phyloP scores from a whole-genome alignment of 345 rosid species.

The Adansonia digitata region DNA sequence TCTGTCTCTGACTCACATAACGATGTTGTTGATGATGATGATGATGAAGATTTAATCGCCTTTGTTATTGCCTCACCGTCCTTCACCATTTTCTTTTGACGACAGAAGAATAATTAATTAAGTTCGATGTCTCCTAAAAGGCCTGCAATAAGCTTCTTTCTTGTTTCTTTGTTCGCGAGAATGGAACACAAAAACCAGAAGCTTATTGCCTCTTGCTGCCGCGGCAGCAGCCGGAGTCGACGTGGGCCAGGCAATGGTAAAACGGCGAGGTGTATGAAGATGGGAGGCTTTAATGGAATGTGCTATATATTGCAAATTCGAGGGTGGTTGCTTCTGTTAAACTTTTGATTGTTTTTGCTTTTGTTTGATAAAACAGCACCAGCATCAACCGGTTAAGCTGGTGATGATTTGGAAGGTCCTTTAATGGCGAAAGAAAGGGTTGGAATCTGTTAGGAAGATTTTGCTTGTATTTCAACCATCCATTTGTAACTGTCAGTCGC shows the following conservation, averaged over 20 bases:
- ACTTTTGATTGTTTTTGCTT: no score
- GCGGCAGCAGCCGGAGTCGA: constrained; percentile 22
- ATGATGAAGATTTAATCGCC: neutral
- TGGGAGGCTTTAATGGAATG: neutral
- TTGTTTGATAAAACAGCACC: constrained; percentile 3
- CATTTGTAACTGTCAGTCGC: constrained; percentile 12
- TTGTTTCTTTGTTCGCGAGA: neutral
- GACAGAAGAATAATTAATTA: no score
- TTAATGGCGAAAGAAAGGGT: constrained; percentile 23
- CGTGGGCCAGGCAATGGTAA: constrained; percentile 36
- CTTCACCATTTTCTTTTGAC: constrained; percentile 15
- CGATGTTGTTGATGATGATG: neutral
- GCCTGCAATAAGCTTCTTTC: neutral
- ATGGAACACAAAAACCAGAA: neutral
- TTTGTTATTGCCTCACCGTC: constrained; percentile 14
- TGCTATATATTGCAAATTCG: neutral
- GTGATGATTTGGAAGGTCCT: constrained; percentile 22
- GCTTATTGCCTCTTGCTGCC: constrained; percentile 17
- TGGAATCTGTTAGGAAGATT: neutral
- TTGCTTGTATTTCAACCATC: constrained; percentile 4
- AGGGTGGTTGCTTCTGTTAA: no score
- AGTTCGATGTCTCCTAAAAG: neutral
- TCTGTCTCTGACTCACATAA: constrained; percentile 23
- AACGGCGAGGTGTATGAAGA: neutral
- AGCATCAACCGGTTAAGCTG: constrained; percentile 29